Conservation (phyloP, 2,329 filamentous ascomycete species). For the Colletotrichum aenigma region DNA sequence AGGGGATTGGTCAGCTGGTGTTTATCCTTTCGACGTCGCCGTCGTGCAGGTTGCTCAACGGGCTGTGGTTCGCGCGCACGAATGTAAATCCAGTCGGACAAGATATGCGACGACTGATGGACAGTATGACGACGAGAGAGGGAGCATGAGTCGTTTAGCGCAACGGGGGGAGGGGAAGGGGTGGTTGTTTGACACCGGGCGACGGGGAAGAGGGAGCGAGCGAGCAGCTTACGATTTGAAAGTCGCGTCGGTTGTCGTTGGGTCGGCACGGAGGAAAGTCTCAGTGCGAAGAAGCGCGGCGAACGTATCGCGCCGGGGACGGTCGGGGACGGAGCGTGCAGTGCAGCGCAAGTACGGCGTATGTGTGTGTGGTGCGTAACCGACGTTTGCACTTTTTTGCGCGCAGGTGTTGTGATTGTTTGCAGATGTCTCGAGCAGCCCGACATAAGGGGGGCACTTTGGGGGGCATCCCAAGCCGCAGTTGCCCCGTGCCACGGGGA, state of each 20-base stretch:
- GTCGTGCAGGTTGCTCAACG: not conserved
- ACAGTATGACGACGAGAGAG: not conserved
- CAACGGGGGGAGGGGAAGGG: not conserved
- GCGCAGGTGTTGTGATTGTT: conserved; percentile 11
- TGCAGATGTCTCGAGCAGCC: conserved; percentile 4
- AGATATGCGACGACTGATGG: not conserved
- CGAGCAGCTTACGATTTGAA: conserved; percentile 6
- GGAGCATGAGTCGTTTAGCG: conserved; percentile 10
- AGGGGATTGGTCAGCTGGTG: conserved; percentile 2
- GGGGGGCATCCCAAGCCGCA: conserved; percentile 4
- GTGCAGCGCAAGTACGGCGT: not conserved
- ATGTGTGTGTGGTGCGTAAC: not conserved
- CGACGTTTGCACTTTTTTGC: not conserved
- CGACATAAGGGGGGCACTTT: conserved; percentile 4
- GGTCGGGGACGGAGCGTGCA: not conserved
- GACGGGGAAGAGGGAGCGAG: not conserved
- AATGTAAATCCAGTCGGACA: not conserved
- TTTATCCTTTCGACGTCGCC: not conserved
- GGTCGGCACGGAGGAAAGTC: not conserved
- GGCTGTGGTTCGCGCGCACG: not conserved
- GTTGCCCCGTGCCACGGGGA: conserved; percentile 13
- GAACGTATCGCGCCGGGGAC: not conserved
- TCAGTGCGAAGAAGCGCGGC: not conserved
- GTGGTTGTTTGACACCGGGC: conserved; percentile 6
- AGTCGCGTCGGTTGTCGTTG: not conserved